Percentiles rank a stretch among this genome's conserved stretches.
These are phyloP conservation scores for Candida krabiensis DNA, from an alignment of 805 yeast species.

Conservation along the genomic window DNA sequence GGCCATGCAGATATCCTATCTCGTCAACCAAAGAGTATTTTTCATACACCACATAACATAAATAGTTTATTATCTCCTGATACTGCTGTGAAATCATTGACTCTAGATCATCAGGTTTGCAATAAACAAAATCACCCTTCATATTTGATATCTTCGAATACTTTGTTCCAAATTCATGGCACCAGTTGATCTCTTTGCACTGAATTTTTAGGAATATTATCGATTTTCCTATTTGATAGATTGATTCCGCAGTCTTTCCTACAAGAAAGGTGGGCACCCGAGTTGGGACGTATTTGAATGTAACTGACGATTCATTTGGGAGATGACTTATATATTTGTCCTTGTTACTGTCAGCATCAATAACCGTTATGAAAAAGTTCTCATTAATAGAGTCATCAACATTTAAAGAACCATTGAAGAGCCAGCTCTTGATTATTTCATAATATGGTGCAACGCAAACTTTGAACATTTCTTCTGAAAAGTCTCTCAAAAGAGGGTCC, in stretches of 20 bases:
- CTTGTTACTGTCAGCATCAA: not conserved
- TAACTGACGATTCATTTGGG: not conserved
- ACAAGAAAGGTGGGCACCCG: constrained; percentile 49
- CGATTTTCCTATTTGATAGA: constrained; percentile 72
- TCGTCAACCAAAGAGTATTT: constrained; percentile 53
- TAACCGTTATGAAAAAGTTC: constrained; percentile 56
- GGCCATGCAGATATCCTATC: constrained; percentile 60
- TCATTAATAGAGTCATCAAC: constrained; percentile 40
- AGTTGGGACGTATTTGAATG: constrained; percentile 15
- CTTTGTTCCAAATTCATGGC: constrained; percentile 13
- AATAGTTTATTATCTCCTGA: constrained; percentile 50
- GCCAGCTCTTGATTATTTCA: constrained; percentile 63
- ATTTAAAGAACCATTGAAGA: constrained; percentile 59
- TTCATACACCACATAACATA: constrained; percentile 48
- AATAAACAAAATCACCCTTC: constrained; percentile 34
- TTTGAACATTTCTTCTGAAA: constrained; percentile 45
- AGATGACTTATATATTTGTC: not conserved
- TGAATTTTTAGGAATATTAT: constrained; percentile 59
- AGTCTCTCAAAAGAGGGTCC: constrained; percentile 48
- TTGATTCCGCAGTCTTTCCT: constrained; percentile 39
- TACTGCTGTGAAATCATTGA: constrained; percentile 44
- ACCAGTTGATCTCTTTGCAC: constrained; percentile 72
- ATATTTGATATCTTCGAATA: constrained; percentile 6
- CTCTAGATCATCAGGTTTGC: constrained; percentile 30
- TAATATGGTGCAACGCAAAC: constrained; percentile 59